Percentiles rank a stretch among this genome's conserved stretches.
Conservation (phyloP, 2,329 filamentous ascomycete species). For the Neopestalotiopsis sp. region DNA sequence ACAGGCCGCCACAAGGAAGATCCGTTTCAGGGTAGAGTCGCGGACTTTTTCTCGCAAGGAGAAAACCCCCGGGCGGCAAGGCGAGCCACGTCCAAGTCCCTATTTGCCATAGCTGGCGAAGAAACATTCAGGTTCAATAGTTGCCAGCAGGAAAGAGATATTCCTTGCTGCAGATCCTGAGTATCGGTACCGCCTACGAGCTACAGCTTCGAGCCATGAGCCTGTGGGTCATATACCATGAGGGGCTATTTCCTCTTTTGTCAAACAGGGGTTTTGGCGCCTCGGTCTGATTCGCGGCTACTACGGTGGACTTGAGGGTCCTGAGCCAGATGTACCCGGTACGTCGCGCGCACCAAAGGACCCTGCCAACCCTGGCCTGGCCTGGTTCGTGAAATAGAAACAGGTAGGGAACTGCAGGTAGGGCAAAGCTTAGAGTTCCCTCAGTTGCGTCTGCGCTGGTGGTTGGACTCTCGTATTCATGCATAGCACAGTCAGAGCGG, state of each 20-base stretch:
- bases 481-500: conserved; percentile 7
- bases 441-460: conserved; percentile 2
- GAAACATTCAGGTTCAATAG: neutral
- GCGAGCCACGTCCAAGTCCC: neutral
- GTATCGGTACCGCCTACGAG: conserved; percentile 6
- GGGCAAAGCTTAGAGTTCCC: conserved; percentile 3
- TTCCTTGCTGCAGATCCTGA: neutral
- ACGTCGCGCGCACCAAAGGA: neutral
- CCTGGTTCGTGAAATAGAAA: neutral
- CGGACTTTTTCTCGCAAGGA: neutral
- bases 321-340: neutral
- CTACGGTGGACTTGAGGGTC: neutral
- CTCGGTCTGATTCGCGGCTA: neutral
- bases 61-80: conserved; percentile 6
- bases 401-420: neutral
- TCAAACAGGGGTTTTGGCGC: neutral
- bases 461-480: conserved; percentile 13
- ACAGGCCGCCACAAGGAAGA: no score
- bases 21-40: neutral
- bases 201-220: neutral
- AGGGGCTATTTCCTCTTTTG: neutral
- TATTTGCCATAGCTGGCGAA: no score
- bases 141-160: neutral
- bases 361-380: neutral
- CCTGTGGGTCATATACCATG: neutral